Conservation (phyloP, 1,284 basidiomycete species). For the Moesziomyces sp. region DNA sequence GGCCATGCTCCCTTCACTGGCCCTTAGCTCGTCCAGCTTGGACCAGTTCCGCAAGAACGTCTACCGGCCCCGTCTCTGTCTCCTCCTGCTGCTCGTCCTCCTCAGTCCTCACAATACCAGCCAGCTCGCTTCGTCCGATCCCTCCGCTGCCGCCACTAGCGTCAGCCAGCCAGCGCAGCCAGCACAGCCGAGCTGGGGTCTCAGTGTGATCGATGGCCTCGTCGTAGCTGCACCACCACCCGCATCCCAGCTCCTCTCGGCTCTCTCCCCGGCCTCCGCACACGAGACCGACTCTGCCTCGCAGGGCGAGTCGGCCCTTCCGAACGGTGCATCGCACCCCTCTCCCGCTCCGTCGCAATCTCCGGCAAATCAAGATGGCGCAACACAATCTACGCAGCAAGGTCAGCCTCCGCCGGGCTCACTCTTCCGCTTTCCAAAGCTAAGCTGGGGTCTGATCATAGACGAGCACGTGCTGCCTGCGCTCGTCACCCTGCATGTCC, state of each 20-base stretch:
- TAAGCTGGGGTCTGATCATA: conserved; percentile 40
- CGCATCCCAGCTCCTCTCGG: conserved; percentile 4
- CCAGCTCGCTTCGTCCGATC: conserved; percentile 23
- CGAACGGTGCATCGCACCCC: conserved; percentile 3
- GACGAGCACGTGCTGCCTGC: conserved; percentile 44
- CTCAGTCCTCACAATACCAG: conserved; percentile 36
- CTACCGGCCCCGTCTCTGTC: conserved; percentile 50
- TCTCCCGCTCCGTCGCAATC: conserved; percentile 17
- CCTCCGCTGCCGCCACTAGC: conserved; percentile 6
- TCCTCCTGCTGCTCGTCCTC: conserved; percentile 46
- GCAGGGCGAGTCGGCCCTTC: not conserved
- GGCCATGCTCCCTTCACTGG: conserved; percentile 36
- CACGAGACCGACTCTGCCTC: conserved; percentile 1
- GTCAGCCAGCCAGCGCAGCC: conserved; percentile 30
- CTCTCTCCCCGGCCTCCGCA: conserved; percentile 4
- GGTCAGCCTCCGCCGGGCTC: conserved; percentile 42
- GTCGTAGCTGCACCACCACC: conserved; percentile 33
- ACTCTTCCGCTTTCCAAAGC: conserved; percentile 43
- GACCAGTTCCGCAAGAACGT: conserved; percentile 49
- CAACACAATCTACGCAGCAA: conserved; percentile 8
- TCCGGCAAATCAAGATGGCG: not conserved
- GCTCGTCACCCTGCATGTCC: conserved; percentile 35
- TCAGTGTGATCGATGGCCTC: conserved; percentile 43
- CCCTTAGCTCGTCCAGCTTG: conserved; percentile 37
- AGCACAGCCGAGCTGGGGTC: conserved; percentile 23